Evolutionary conservation across 129 eudicot species (phyloP).

Genomic region (Chrysanthemum seticuspe): DNA sequence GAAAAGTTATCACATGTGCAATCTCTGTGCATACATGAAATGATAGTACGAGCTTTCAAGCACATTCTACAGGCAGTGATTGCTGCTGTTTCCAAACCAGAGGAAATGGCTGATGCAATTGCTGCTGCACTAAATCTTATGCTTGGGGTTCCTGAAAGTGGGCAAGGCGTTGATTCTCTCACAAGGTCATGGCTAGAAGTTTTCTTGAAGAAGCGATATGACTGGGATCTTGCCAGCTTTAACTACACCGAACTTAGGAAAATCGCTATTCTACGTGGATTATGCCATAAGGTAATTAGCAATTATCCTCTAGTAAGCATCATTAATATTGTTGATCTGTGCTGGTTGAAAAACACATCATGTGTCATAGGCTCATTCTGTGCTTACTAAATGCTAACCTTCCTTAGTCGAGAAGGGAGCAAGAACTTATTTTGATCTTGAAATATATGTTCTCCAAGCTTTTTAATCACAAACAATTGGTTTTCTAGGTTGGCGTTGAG

Average conservation of each 20-base stretch:
- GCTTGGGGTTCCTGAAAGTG: slow-evolving; percentile 78
- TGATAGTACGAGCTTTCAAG: slow-evolving; percentile 97
- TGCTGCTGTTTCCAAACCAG: slow-evolving; percentile 63
- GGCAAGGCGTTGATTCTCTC: slow-evolving; percentile 56
- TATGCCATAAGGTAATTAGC: slow-evolving; percentile 86
- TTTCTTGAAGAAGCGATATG: slow-evolving; percentile 82
- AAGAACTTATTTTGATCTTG: background rate
- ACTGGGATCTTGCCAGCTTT: slow-evolving; percentile 77
- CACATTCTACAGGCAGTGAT: slow-evolving; percentile 95
- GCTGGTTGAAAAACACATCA: background rate
- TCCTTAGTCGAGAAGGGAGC: slow-evolving; percentile 13
- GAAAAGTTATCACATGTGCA: slow-evolving; percentile 97
- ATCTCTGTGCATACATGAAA: slow-evolving; percentile 96
- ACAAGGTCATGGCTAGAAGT: slow-evolving; percentile 86
- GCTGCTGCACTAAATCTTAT: slow-evolving; percentile 88
- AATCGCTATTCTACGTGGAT: slow-evolving; percentile 92
- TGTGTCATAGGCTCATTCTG: background rate
- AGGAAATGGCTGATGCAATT: slow-evolving; percentile 67
- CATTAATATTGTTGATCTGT: background rate
- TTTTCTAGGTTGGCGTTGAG: slow-evolving; percentile 88
- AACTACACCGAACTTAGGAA: slow-evolving; percentile 87
- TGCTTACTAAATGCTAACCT: background rate
- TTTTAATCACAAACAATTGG: slow-evolving; percentile 2
- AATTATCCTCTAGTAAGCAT: slow-evolving; percentile 1
- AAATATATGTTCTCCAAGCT: slow-evolving; percentile 10